phyloP scores from a whole-genome alignment of 179 eudicot genomes.

The Vitellaria paradoxa region DNA sequence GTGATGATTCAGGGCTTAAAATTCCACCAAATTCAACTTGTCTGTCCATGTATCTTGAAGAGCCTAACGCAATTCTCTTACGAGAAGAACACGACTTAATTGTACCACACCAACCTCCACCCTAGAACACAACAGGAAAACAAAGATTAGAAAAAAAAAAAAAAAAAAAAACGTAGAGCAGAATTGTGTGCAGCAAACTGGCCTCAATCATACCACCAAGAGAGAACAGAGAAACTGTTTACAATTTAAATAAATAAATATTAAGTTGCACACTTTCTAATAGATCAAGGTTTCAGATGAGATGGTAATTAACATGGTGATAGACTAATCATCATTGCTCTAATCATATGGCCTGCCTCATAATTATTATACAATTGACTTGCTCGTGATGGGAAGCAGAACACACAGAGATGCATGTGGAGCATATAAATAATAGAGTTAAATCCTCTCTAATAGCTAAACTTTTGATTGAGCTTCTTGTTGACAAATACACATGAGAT shows the following conservation, averaged over 20 bases:
- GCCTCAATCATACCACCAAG: not conserved
- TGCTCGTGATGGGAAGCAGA: not conserved
- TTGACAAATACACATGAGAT: not conserved
- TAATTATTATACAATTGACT: not conserved
- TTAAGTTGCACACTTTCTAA: not conserved
- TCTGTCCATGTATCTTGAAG: conserved; percentile 68
- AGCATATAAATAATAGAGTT: not conserved
- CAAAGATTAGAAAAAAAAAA: not conserved
- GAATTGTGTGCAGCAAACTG: not conserved
- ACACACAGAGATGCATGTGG: not conserved
- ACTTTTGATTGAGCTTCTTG: not conserved
- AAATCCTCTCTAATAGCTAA: not conserved
- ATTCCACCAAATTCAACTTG: conserved; percentile 69
- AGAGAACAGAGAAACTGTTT: not conserved
- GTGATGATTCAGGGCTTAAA: conserved; percentile 48
- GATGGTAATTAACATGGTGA: not conserved
- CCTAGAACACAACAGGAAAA: conserved; percentile 41
- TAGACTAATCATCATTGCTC: not conserved
- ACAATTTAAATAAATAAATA: not conserved
- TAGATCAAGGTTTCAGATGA: no score
- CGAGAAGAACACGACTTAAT: conserved; percentile 58
- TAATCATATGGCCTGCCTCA: not conserved
- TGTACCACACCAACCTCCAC: conserved; percentile 94
- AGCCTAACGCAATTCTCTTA: conserved; percentile 62
- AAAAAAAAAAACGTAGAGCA: not conserved